Evolutionary conservation across 2,329 filamentous ascomycete species (phyloP).

Genomic region (Hypoxylon sp.): DNA sequence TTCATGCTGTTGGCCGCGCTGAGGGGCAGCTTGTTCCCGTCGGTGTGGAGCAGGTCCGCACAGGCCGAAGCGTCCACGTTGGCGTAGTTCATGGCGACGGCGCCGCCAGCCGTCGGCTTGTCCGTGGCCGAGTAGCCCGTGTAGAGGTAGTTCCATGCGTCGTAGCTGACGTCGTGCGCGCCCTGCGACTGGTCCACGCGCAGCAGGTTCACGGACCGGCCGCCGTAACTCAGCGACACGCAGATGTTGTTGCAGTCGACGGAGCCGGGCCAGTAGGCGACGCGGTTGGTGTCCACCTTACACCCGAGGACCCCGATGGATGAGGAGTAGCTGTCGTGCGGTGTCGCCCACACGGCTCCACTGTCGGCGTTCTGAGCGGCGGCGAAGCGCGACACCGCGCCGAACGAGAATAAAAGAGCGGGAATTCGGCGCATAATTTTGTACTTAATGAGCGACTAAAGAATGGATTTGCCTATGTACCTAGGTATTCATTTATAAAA

Average conservation of each 20-base stretch:
- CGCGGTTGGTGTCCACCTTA: conserved; percentile 70
- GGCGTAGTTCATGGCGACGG: conserved; percentile 64
- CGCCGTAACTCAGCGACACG: conserved; percentile 63
- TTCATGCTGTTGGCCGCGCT: conserved; percentile 69
- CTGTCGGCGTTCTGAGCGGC: conserved; percentile 28
- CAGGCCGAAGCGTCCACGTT: conserved; percentile 63
- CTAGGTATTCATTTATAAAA: conserved; percentile 7
- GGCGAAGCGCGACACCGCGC: conserved; percentile 18
- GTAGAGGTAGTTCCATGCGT: conserved; percentile 70
- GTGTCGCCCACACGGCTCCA: conserved; percentile 60
- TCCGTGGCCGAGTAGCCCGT: conserved; percentile 62
- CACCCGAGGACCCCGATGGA: conserved; percentile 70
- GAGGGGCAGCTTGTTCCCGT: conserved; percentile 65
- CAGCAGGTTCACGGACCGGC: conserved; percentile 67
- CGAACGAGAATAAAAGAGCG: conserved; percentile 18
- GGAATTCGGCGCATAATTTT: conserved; percentile 27
- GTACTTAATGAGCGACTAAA: conserved; percentile 36
- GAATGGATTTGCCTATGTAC: conserved; percentile 4
- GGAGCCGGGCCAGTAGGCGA: conserved; percentile 69
- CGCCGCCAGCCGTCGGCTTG: conserved; percentile 62
- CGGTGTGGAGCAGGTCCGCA: conserved; percentile 61
- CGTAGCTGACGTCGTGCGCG: conserved; percentile 70
- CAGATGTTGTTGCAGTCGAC: conserved; percentile 69
- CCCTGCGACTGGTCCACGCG: conserved; percentile 67
- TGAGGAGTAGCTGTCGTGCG: conserved; percentile 68